These are phyloP conservation scores for Albugo candida DNA, from an alignment of 352 stramenopile species.

Conservation along the genomic window DNA sequence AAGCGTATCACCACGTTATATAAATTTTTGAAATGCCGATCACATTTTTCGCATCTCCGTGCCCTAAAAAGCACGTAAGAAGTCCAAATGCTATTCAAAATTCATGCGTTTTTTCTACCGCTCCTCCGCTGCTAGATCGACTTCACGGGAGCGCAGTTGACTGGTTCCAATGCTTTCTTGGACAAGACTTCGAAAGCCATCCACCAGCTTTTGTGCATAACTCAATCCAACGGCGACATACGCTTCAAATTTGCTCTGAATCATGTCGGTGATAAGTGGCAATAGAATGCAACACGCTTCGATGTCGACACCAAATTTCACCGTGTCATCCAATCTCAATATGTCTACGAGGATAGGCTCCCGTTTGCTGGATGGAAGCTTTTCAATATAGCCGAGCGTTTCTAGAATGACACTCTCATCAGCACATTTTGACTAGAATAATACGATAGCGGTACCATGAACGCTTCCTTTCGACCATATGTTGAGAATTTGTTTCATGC, in stretches of 20 bases:
- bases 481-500: conserved; percentile 38
- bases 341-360: conserved; percentile 58
- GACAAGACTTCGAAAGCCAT: conserved; percentile 53
- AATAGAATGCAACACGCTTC: conserved; percentile 55
- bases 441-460: conserved; percentile 7
- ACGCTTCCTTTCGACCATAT: conserved; percentile 52
- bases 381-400: conserved; percentile 35
- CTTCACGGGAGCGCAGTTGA: conserved; percentile 25
- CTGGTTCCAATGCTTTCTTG: conserved; percentile 32
- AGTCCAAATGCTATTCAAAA: too few relatives aligned
- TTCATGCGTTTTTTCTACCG: conserved; percentile 24
- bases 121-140: conserved; percentile 59
- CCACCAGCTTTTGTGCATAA: conserved; percentile 37
- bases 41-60: too few relatives aligned
- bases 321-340: conserved; percentile 36
- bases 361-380: conserved; percentile 44
- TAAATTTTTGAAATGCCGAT: too few relatives aligned
- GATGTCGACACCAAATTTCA: conserved; percentile 40
- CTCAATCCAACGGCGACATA: conserved; percentile 40
- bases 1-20: too few relatives aligned
- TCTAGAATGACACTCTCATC: conserved; percentile 7
- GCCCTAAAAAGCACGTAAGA: too few relatives aligned
- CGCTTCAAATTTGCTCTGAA: conserved; percentile 43
- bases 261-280: conserved; percentile 47
- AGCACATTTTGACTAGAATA: not conserved